Evolutionary conservation across 768 basidiomycete genomes (phyloP).

Genomic region (Lentinula aciculospora): DNA sequence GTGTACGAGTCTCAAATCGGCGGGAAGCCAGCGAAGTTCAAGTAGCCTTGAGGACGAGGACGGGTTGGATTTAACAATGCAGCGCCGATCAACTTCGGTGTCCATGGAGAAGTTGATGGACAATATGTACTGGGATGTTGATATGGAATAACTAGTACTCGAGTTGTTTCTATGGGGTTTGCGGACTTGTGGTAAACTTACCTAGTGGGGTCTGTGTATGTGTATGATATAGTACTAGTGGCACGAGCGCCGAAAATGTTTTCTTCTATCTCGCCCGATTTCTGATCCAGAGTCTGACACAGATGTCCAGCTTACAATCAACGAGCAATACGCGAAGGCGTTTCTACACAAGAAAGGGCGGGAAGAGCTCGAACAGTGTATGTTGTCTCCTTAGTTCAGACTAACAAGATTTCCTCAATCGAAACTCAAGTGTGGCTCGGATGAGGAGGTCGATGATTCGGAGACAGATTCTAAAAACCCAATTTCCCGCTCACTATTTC

Average conservation of each 20-base stretch:
- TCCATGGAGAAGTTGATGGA: not conserved
- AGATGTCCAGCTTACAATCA: slow-evolving; percentile 54
- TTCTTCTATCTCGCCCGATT: no score
- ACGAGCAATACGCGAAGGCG: slow-evolving; percentile 76
- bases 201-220: no score
- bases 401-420: slow-evolving; percentile 39
- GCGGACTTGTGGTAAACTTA: no score
- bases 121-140: not conserved
- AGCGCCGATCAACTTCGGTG: not conserved
- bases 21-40: slow-evolving; percentile 1
- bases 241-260: no score
- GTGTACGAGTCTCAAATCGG: not conserved
- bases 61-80: not conserved
- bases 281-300: slow-evolving; percentile 28
- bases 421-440: slow-evolving; percentile 84
- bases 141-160: not conserved
- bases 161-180: no score
- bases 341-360: slow-evolving; percentile 80
- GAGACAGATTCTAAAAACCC: no score
- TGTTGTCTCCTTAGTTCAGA: slow-evolving; percentile 19
- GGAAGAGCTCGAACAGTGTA: slow-evolving; percentile 77
- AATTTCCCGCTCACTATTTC: no score
- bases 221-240: no score
- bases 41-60: not conserved
- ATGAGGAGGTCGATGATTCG: slow-evolving; percentile 48